A percentile compares a stretch with the other conserved stretches of the same genome.
These are phyloP conservation scores for Pythium vanterpoolii DNA, from an alignment of 352 stramenopile genomes.

Conservation along the genomic window DNA sequence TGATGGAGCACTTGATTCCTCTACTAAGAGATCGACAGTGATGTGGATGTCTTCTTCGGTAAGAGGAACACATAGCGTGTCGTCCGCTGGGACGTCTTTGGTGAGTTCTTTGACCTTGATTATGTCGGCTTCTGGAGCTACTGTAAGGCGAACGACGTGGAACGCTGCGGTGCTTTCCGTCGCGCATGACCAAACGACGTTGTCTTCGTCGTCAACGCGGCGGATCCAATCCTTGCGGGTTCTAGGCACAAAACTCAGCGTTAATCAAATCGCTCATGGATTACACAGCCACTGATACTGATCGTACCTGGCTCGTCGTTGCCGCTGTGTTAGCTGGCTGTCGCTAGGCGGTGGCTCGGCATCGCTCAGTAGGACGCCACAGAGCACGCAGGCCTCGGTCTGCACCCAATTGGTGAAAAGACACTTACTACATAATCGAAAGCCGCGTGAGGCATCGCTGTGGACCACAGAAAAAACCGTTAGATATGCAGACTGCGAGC, in stretches of 20 bases:
- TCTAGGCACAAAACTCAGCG: not conserved
- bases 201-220: not conserved
- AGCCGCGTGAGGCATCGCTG: constrained; percentile 16
- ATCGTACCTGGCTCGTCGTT: constrained; percentile 9
- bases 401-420: constrained; percentile 17
- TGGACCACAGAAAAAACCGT: not conserved
- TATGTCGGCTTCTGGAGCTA: not conserved
- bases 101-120: not conserved
- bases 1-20: not conserved
- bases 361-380: not conserved
- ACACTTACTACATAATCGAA: constrained; percentile 11
- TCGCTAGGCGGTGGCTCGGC: not conserved
- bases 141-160: not conserved
- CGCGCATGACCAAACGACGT: constrained; percentile 1
- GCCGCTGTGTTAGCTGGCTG: constrained; percentile 7
- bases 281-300: not conserved
- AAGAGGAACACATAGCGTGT: not conserved
- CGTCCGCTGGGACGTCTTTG: not conserved
- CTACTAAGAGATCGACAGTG: not conserved
- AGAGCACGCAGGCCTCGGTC: constrained; percentile 13
- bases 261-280: not conserved
- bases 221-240: constrained; percentile 10
- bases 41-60: not conserved
- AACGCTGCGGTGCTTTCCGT: not conserved
- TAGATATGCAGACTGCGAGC: not conserved